A percentile compares a stretch with the other conserved stretches of the same genome.
These are phyloP conservation scores for Paxillus rubicundulus DNA, from an alignment of 768 basidiomycete genomes.

Conservation along the genomic window DNA sequence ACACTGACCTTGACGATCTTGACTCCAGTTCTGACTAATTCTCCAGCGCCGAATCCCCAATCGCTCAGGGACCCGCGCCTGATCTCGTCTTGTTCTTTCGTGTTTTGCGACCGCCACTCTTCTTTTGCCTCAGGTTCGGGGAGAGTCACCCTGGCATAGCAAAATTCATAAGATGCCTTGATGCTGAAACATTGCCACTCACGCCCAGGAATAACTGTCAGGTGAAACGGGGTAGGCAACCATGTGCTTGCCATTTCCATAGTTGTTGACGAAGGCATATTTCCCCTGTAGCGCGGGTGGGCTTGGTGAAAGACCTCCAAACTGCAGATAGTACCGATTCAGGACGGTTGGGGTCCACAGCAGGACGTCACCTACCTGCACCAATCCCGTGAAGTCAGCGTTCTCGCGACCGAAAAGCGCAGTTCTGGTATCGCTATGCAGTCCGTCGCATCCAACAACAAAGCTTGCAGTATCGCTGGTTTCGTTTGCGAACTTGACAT, in stretches of 20 bases:
- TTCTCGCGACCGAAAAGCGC: slow-evolving; percentile 37
- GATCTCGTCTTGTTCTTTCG: slow-evolving; percentile 20
- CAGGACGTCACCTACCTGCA: slow-evolving; percentile 29
- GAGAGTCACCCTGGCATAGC: background rate
- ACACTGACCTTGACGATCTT: slow-evolving; percentile 16
- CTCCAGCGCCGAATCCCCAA: slow-evolving; percentile 18
- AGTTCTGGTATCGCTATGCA: slow-evolving; percentile 40
- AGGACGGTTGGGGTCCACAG: background rate
- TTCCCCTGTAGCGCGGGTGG: slow-evolving; percentile 15
- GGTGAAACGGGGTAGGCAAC: slow-evolving; percentile 36
- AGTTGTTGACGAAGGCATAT: slow-evolving; percentile 32
- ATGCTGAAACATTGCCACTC: slow-evolving; percentile 5
- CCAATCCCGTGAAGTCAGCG: slow-evolving; percentile 38
- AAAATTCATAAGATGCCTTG: background rate
- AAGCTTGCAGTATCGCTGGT: slow-evolving; percentile 35
- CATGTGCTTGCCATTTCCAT: slow-evolving; percentile 37
- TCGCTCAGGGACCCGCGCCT: slow-evolving; percentile 14
- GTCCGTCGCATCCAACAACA: slow-evolving; percentile 44
- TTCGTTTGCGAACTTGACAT: slow-evolving; percentile 37
- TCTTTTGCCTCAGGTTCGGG: slow-evolving; percentile 38
- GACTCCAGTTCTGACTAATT: slow-evolving; percentile 12
- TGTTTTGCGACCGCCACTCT: slow-evolving; percentile 40
- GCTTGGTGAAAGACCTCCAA: slow-evolving; percentile 34
- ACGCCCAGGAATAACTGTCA: slow-evolving; percentile 38
- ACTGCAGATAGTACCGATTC: slow-evolving; percentile 18